Percentiles rank a stretch among this genome's conserved stretches.
These are phyloP conservation scores for Pseudogymnoascus sp. DNA, from an alignment of 2,329 filamentous ascomycete genomes.

Conservation along the genomic window DNA sequence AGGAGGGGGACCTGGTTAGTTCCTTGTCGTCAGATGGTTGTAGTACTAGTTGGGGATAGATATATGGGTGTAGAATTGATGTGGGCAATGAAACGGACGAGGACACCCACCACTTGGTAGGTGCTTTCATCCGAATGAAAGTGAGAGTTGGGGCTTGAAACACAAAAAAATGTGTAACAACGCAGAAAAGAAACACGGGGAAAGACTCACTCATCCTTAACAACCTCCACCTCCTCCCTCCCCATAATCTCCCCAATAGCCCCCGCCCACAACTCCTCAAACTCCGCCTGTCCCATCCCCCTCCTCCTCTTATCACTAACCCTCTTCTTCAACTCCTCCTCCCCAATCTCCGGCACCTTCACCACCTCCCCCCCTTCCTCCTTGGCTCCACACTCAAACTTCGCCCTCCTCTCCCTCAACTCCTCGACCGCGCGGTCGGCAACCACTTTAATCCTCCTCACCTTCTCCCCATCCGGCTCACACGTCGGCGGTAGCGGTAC, in stretches of 20 bases:
- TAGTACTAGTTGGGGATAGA: not conserved
- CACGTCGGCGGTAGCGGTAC: conserved; percentile 84
- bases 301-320: conserved; percentile 71
- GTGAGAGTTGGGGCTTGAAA: not conserved
- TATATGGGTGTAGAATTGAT: not conserved
- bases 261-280: conserved; percentile 76
- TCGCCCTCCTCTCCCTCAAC: conserved; percentile 74
- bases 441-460: conserved; percentile 75
- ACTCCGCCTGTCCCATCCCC: conserved; percentile 78
- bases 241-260: conserved; percentile 64
- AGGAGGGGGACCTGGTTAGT: conserved; percentile 82
- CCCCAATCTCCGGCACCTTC: conserved; percentile 54
- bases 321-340: conserved; percentile 65
- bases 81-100: not conserved
- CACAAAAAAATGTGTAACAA: conserved; percentile 1
- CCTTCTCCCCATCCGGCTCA: conserved; percentile 90
- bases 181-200: conserved; percentile 20
- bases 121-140: not conserved
- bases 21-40: conserved; percentile 17
- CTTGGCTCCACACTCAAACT: conserved; percentile 81
- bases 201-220: conserved; percentile 45
- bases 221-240: conserved; percentile 52
- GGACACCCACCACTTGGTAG: not conserved
- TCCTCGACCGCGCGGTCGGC: conserved; percentile 83
- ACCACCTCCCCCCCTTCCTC: conserved; percentile 51